Evolutionary conservation across 1,284 basidiomycete species (phyloP).

Genomic region (Peniophora sp.): DNA sequence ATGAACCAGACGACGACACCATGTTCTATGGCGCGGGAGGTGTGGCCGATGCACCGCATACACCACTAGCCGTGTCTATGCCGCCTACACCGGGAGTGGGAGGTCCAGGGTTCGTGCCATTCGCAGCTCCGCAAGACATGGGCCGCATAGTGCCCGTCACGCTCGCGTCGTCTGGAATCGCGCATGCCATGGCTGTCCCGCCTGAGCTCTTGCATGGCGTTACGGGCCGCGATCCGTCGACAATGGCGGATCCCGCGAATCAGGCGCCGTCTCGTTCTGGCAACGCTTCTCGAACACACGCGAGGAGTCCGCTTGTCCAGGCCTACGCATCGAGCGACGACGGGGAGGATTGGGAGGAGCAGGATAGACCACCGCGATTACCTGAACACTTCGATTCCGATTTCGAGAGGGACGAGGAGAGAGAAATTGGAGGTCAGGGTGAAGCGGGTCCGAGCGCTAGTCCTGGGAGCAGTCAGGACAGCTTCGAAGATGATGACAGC

Average conservation of each 20-base stretch:
- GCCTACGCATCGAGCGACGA: conserved; percentile 23
- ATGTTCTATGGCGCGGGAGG: conserved; percentile 48
- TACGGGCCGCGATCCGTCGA: conserved; percentile 13
- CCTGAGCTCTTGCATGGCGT: conserved; percentile 14
- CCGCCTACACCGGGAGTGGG: conserved; percentile 12
- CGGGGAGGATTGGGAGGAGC: conserved; percentile 1
- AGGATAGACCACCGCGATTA: conserved; percentile 15
- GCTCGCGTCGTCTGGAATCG: conserved; percentile 21
- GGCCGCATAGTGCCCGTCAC: conserved; percentile 3
- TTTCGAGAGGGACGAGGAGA: background rate
- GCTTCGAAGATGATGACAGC: conserved; percentile 11
- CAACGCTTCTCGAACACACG: conserved; percentile 18
- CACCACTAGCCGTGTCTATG: conserved; percentile 23
- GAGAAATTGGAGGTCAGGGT: background rate
- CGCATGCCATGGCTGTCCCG: conserved; percentile 16
- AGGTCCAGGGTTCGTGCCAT: background rate
- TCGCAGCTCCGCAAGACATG: background rate
- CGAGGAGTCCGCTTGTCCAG: conserved; percentile 32
- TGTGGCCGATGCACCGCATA: conserved; percentile 31
- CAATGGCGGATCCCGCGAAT: conserved; percentile 17
- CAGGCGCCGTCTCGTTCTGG: conserved; percentile 11
- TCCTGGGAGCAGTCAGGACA: conserved; percentile 5
- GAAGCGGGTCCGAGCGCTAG: no score
- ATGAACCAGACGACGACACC: conserved; percentile 36
- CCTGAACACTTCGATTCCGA: background rate